These are phyloP conservation scores for Lathyrus oleraceus DNA, from an alignment of 306 rosid genomes.

Conservation along the genomic window DNA sequence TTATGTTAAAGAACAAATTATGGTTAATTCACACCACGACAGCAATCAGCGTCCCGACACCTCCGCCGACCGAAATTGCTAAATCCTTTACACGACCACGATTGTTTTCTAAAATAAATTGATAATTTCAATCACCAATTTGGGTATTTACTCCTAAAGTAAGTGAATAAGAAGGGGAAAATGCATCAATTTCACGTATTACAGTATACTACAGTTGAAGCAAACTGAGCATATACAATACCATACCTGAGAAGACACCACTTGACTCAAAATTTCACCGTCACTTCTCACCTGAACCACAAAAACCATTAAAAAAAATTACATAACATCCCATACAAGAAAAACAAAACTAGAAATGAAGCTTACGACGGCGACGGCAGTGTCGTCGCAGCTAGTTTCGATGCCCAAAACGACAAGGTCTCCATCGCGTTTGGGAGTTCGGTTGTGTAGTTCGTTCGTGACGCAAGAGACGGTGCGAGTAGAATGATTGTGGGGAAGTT, in stretches of 20 bases:
- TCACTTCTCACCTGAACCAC: conserved; percentile 67
- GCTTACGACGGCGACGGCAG: conserved; percentile 84
- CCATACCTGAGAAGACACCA: conserved; percentile 86
- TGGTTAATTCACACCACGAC: too few relatives aligned
- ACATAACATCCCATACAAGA: background rate
- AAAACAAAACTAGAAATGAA: background rate
- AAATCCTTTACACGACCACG: too few relatives aligned
- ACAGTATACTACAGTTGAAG: background rate
- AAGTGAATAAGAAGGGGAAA: too few relatives aligned
- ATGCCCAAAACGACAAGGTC: conserved; percentile 76
- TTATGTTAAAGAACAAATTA: too few relatives aligned
- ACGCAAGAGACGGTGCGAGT: conserved; percentile 25
- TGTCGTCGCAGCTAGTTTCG: conserved; percentile 98
- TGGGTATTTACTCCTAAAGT: too few relatives aligned
- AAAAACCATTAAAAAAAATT: conserved; percentile 7
- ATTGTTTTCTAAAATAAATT: too few relatives aligned
- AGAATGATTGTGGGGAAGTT: conserved; percentile 22
- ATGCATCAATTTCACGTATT: too few relatives aligned
- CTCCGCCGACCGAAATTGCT: too few relatives aligned
- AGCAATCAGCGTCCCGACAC: too few relatives aligned
- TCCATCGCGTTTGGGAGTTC: conserved; percentile 31
- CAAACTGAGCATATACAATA: background rate
- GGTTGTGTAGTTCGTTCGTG: background rate
- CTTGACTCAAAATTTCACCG: conserved; percentile 90
- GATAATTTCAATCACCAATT: too few relatives aligned